These are phyloP conservation scores for Rhexocercosporidium sp. DNA, from an alignment of 2,329 filamentous ascomycete species.

Conservation along the genomic window DNA sequence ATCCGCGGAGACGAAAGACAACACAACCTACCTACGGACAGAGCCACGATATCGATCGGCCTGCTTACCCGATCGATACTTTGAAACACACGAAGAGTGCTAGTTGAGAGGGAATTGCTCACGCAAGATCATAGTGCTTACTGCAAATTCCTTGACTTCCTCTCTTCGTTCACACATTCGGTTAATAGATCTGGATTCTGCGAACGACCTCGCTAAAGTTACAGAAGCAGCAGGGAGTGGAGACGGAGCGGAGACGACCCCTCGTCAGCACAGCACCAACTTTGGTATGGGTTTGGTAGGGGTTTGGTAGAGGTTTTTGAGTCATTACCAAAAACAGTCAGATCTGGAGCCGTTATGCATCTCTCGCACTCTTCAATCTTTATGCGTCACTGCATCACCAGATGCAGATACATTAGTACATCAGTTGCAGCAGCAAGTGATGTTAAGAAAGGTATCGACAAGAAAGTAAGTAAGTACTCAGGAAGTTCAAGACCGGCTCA, in stretches of 20 bases:
- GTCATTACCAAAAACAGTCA: neutral
- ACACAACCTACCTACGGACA: neutral
- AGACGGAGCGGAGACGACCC: no score
- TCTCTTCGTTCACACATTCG: no score
- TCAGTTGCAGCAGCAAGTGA: neutral
- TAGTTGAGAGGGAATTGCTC: neutral
- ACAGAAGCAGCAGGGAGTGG: no score
- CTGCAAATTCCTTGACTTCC: neutral
- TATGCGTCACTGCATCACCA: no score
- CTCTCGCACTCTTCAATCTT: neutral
- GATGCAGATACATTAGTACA: neutral
- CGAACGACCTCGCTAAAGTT: neutral
- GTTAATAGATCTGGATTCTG: no score
- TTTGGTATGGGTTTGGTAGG: no score
- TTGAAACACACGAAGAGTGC: neutral
- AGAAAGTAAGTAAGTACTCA: neutral
- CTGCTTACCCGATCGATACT: neutral
- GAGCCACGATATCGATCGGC: no score
- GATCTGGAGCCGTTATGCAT: neutral
- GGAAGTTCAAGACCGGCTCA: neutral
- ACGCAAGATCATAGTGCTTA: slow-evolving; percentile 1
- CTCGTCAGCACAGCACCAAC: no score
- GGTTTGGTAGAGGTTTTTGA: no score
- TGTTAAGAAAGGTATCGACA: neutral
- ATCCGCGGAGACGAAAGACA: neutral